These are phyloP conservation scores for Aspergillus sp. DNA, from an alignment of 2,329 filamentous ascomycete species.

Conservation along the genomic window DNA sequence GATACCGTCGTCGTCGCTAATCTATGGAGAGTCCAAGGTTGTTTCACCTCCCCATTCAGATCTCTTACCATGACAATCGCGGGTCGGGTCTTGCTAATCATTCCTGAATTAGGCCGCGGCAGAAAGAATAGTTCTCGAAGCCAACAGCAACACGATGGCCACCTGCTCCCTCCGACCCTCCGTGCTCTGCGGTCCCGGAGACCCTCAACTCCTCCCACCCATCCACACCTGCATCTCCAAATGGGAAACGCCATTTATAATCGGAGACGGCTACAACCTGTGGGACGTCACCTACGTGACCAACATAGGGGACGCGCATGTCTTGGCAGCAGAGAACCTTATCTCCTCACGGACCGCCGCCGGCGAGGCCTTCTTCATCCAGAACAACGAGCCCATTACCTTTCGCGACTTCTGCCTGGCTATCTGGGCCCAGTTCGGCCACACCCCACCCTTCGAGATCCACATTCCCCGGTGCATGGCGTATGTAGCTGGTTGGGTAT, in stretches of 20 bases:
- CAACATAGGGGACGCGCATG: conserved; percentile 41
- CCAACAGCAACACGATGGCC: conserved; percentile 26
- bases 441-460: conserved; percentile 42
- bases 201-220: conserved; percentile 36
- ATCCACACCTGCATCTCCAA: conserved; percentile 41
- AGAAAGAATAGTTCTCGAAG: conserved; percentile 35
- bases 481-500: conserved; percentile 40
- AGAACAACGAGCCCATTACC: conserved; percentile 41
- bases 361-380: conserved; percentile 41
- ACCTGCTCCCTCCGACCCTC: conserved; percentile 40
- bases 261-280: conserved; percentile 36
- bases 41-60: conserved; percentile 1
- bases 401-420: conserved; percentile 41
- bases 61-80: no score
- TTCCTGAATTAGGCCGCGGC: conserved; percentile 30
- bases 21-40: conserved; percentile 42
- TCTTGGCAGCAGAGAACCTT: conserved; percentile 40
- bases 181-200: conserved; percentile 38
- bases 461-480: conserved; percentile 44
- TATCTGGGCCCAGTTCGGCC: conserved; percentile 44
- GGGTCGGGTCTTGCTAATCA: neutral
- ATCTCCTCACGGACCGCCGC: conserved; percentile 33
- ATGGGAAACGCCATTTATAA: conserved; percentile 35
- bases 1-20: conserved; percentile 29
- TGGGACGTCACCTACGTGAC: conserved; percentile 41